Conservation (phyloP, 768 basidiomycete genomes). For the Lactarius hengduanensis region DNA sequence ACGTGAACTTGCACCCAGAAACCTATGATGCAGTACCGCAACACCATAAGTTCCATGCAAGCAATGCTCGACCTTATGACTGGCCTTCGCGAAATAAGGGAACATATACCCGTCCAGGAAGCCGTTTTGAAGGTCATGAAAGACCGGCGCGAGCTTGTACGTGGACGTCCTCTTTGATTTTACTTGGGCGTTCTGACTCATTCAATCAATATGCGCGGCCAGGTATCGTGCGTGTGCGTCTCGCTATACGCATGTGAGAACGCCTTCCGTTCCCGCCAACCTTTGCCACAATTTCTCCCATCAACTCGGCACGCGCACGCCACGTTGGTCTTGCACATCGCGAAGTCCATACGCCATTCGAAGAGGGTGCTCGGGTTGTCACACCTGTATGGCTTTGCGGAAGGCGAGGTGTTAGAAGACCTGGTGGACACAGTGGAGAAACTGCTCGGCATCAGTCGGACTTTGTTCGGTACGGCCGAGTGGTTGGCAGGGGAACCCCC, state of each 20-base stretch:
- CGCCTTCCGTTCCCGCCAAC: conserved; percentile 46
- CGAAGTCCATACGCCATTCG: conserved; percentile 36
- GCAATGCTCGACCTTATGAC: conserved; percentile 44
- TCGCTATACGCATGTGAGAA: conserved; percentile 50
- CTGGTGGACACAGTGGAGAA: conserved; percentile 45
- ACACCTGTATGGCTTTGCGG: conserved; percentile 44
- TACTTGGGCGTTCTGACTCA: neutral
- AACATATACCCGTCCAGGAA: conserved; percentile 47
- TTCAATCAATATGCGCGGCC: neutral
- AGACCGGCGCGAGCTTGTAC: conserved; percentile 45
- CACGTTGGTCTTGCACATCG: conserved; percentile 38
- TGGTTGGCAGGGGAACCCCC: conserved; percentile 38
- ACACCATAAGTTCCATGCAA: conserved; percentile 40
- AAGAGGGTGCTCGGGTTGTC: conserved; percentile 39
- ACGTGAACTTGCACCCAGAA: conserved; percentile 35
- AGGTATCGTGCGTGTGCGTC: conserved; percentile 49
- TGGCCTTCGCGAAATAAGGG: conserved; percentile 47
- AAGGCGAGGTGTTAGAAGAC: conserved; percentile 42
- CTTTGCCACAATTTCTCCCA: conserved; percentile 51
- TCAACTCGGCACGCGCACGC: conserved; percentile 43
- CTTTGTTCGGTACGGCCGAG: conserved; percentile 45
- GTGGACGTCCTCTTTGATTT: conserved; percentile 14
- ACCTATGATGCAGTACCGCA: conserved; percentile 46
- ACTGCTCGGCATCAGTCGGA: conserved; percentile 41
- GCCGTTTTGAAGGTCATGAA: conserved; percentile 40